phyloP scores from a whole-genome alignment of 2,329 filamentous ascomycete species.

The Geosmithia flava region DNA sequence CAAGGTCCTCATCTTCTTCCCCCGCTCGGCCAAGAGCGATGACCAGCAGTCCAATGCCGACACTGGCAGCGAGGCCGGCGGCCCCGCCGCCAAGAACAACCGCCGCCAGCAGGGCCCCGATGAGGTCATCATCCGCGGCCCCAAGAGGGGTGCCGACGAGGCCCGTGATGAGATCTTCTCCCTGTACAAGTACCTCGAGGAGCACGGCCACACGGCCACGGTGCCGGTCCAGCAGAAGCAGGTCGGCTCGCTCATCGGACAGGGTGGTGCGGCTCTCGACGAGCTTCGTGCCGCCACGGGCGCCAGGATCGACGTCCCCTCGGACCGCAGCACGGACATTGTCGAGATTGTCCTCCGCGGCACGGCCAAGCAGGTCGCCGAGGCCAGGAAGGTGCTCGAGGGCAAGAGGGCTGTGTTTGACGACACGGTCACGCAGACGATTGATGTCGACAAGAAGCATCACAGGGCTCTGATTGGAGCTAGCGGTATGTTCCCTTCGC shows the following conservation, averaged over 20 bases:
- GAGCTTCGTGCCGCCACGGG: slow-evolving; percentile 74
- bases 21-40: slow-evolving; percentile 47
- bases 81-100: slow-evolving; percentile 34
- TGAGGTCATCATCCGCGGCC: slow-evolving; percentile 83
- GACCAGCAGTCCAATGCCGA: slow-evolving; percentile 64
- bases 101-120: slow-evolving; percentile 67
- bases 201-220: slow-evolving; percentile 69
- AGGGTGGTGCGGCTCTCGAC: slow-evolving; percentile 83
- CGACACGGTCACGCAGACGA: slow-evolving; percentile 69
- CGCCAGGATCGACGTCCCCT: slow-evolving; percentile 84
- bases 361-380: slow-evolving; percentile 79
- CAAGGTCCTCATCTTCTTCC: slow-evolving; percentile 92
- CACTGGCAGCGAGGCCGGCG: slow-evolving; percentile 53
- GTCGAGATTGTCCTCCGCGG: slow-evolving; percentile 89
- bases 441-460: slow-evolving; percentile 90
- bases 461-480: slow-evolving; percentile 83
- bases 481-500: slow-evolving; percentile 51
- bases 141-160: slow-evolving; percentile 84
- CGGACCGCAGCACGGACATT: slow-evolving; percentile 58
- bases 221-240: slow-evolving; percentile 85
- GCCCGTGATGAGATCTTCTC: slow-evolving; percentile 85
- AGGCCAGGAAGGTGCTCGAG: slow-evolving; percentile 81
- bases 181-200: slow-evolving; percentile 77
- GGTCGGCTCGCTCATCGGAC: slow-evolving; percentile 85
- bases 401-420: slow-evolving; percentile 82